Percentiles rank a stretch among this genome's conserved stretches.
Conservation (phyloP, 345 rosid genomes). For the Erysimum cheiranthoides region DNA sequence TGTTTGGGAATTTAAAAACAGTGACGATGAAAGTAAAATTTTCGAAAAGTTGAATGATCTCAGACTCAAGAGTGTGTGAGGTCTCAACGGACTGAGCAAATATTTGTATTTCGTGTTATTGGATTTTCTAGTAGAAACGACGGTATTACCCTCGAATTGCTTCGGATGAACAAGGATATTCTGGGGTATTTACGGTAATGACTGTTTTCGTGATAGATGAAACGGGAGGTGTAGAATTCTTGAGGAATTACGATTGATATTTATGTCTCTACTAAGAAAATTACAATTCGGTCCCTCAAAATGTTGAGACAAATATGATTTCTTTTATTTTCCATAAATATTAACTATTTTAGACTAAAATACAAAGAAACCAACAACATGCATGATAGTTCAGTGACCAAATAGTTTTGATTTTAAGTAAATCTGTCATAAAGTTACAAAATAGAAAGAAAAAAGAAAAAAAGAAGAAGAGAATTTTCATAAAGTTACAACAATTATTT, state of each 20-base stretch:
- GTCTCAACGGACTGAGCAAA: constrained; percentile 28
- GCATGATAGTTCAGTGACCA: background rate
- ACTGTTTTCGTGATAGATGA: constrained; percentile 17
- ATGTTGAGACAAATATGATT: background rate
- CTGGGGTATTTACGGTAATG: constrained; percentile 28
- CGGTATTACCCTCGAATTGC: background rate
- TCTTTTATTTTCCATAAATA: background rate
- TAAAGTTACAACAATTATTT: too few relatives aligned
- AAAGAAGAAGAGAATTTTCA: too few relatives aligned
- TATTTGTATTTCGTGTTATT: background rate
- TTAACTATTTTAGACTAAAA: constrained; percentile 12
- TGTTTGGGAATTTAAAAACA: background rate
- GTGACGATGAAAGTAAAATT: constrained; percentile 4
- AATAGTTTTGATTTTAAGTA: background rate
- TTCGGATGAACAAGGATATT: constrained; percentile 30
- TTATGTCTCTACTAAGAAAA: background rate
- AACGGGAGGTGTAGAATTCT: constrained; percentile 43
- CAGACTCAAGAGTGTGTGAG: constrained; percentile 15
- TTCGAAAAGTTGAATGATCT: constrained; percentile 25
- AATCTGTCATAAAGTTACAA: background rate
- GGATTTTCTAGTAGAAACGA: background rate
- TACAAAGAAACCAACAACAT: constrained; percentile 8
- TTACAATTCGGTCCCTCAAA: constrained; percentile 33
- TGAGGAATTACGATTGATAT: constrained; percentile 35
- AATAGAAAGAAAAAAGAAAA: too few relatives aligned